Evolutionary conservation across 257 asterid species (phyloP), one percentile per base, ranked within the genome.

Genomic region (Plectranthus barbatus): DNA sequence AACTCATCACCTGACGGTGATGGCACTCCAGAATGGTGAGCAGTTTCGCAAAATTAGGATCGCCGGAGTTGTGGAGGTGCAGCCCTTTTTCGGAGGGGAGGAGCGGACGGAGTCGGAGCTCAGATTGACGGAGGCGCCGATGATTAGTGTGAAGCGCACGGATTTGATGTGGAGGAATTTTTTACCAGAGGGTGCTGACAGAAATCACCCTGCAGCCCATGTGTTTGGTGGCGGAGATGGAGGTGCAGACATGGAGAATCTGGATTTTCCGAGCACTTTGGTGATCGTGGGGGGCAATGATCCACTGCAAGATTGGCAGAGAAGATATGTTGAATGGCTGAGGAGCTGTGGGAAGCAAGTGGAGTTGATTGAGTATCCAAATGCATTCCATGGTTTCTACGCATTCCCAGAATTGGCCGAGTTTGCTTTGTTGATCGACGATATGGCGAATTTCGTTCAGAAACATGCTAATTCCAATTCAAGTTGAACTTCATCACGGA

Each of bases 41-140:
- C 9, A 33, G 4, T 56, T 73, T 9, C 15, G 64, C 21, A 65
- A 49, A 20, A 6, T 73, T n/a, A 47, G 7, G 4, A 24, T 73
- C 6, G 21, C 23, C 3, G 79, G 76, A 6, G n/a, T 65, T 9
- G 33, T 70, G 21, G 45, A 34, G 0, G 4, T 77, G 26, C 74
- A 77, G 53, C 79, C 74, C 0, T 66, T 70, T 49, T 77, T 66
- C 17, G 76, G 77, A 1, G 76, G 82, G 7, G 72, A 73, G 36
- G 82, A 73, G 61, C 66, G 74, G 14, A 67, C 72, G 1, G 70
- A 66, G 9, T 61, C 77, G 12, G 76, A 72, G 40, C 18, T 68
- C 36, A 20, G 71, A 59, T 40, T 68, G 24, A 37, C 6, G 1
- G n/a, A 26, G 1, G 56, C 51, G 13, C 73, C 72, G 0, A 0